Conservation (phyloP, 1,139 yeast genomes). For the Candida albicans region DNA sequence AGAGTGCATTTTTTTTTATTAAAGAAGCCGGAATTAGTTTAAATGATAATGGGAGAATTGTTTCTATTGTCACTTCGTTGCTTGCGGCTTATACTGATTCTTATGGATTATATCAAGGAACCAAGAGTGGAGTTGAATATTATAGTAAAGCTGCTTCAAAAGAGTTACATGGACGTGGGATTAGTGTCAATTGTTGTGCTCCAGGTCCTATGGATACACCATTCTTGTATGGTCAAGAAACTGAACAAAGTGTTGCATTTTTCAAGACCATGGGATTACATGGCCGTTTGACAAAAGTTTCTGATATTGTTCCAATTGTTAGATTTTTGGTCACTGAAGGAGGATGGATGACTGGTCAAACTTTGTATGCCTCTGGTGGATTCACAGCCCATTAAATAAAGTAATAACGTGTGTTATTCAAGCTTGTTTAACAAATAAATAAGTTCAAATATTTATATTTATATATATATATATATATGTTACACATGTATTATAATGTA, state of each 20-base stretch:
- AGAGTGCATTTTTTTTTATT: constrained; percentile 61
- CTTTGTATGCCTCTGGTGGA: constrained; percentile 64
- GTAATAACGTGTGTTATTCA: too few relatives aligned
- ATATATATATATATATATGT: too few relatives aligned
- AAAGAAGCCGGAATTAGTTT: constrained; percentile 55
- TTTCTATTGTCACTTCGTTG: constrained; percentile 60
- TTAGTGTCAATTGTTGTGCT: constrained; percentile 59
- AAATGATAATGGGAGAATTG: constrained; percentile 53
- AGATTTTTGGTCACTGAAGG: constrained; percentile 65
- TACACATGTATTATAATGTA: too few relatives aligned
- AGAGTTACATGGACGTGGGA: constrained; percentile 49
- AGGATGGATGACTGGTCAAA: constrained; percentile 70
- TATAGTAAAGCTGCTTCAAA: constrained; percentile 58
- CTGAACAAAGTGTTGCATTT: constrained; percentile 50
- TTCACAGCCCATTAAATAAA: constrained; percentile 57
- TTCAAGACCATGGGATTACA: constrained; percentile 52
- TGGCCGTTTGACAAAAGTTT: constrained; percentile 54
- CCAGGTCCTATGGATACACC: constrained; percentile 79
- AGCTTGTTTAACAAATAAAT: not conserved
- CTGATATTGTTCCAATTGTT: constrained; percentile 65
- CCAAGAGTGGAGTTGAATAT: constrained; percentile 62
- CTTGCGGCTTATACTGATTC: constrained; percentile 64
- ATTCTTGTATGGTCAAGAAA: constrained; percentile 63
- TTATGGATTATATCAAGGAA: constrained; percentile 59
- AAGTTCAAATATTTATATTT: not conserved